Evolutionary conservation across 371 early-diverging fungal genomes (phyloP), one percentile per base, ranked within the genome.

Genomic region (Parasitella parasitica): DNA sequence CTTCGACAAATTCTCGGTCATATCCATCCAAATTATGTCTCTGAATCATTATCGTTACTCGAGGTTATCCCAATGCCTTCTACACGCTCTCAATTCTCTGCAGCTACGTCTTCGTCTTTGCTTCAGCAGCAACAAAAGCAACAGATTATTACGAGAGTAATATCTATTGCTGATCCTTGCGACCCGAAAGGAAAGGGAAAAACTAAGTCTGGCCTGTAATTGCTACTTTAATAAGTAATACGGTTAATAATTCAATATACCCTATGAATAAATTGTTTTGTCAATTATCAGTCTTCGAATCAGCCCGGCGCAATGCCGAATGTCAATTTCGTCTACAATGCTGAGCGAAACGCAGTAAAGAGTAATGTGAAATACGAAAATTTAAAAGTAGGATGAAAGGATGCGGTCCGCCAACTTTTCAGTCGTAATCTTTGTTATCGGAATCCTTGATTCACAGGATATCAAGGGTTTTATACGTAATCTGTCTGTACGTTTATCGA

Each of bases 1-100:
- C 35, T 64, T 16, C 49, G 30, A 32, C 65, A 59, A 48, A 54
- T 64, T 5, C 41, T 64, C 11, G 35, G 54, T 7, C 65, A 64
- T 54, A 6, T 64, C 9, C 26, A 59, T 32, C 65, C 65, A 30
- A 36, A 11, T 18, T 55, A 56, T 26, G 26, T 6, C n/a, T 2
- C 28, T 16, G 28, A 26, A 16, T 28, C 26, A 6, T 20, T 28
- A 5, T 15, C 13, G 24, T 56, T 41, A 3, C 56, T 43, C 7
- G 41, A 41, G 16, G 8, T 32, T 30, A 18, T 18, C 4, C 41
- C 38, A 9, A 12, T 16, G 11, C 16, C 56, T 28, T 55, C 56
- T n/a, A 20, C 41, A 18, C 56, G 56, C 41, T 55, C 56, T 5
- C 56, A 55, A 12, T 55, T 55, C 41, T 55, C 56, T 24, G 43